Conservation (phyloP, 2,329 filamentous ascomycete species). For the Aureobasidium leucospermi region DNA sequence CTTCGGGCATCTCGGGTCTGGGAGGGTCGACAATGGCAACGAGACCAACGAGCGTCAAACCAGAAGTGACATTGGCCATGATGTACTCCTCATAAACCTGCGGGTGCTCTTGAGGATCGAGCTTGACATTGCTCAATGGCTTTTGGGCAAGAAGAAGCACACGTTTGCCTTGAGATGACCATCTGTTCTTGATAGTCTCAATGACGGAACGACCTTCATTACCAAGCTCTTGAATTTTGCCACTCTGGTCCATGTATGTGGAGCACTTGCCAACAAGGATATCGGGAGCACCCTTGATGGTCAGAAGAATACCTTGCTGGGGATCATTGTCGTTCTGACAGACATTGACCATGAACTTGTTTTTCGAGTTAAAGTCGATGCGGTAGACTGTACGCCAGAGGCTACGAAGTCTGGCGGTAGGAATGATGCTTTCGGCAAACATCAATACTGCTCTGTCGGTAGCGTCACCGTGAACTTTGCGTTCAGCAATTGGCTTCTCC, state of each 20-base stretch:
- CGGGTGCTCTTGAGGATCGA: slow-evolving; percentile 40
- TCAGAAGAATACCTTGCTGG: slow-evolving; percentile 41
- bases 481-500: slow-evolving; percentile 51
- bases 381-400: slow-evolving; percentile 61
- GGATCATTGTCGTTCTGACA: slow-evolving; percentile 36
- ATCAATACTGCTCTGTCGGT: slow-evolving; percentile 69
- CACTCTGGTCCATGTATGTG: slow-evolving; percentile 49
- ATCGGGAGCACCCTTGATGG: slow-evolving; percentile 75
- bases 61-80: slow-evolving; percentile 51
- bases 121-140: slow-evolving; percentile 52
- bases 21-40: slow-evolving; percentile 55
- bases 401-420: slow-evolving; percentile 52
- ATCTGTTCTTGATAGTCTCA: slow-evolving; percentile 57
- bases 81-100: slow-evolving; percentile 50
- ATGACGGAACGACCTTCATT: slow-evolving; percentile 48
- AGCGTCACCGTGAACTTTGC: slow-evolving; percentile 65
- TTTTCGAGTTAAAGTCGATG: slow-evolving; percentile 72
- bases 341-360: slow-evolving; percentile 70
- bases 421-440: slow-evolving; percentile 59
- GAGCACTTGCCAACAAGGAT: slow-evolving; percentile 60
- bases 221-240: slow-evolving; percentile 46
- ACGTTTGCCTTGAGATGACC: slow-evolving; percentile 62
- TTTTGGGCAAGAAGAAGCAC: slow-evolving; percentile 57
- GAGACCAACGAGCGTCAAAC: slow-evolving; percentile 48
- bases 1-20: slow-evolving; percentile 51